Percentiles rank a stretch among this genome's conserved stretches.
Conservation (phyloP, 140 eudicot species). For the Anethum foeniculum region DNA sequence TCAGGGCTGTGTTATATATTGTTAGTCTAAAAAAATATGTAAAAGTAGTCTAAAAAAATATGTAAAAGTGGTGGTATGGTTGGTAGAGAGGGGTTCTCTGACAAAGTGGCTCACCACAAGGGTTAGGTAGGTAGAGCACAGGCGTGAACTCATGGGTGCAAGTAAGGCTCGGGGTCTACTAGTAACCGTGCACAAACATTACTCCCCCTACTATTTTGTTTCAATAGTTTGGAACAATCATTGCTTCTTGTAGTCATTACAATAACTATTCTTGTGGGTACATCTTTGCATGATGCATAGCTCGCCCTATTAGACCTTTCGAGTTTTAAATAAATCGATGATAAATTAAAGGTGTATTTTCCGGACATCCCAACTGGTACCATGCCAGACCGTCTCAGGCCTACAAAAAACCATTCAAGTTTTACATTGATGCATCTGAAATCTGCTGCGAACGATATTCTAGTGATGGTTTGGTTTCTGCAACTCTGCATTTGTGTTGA, state of each 20-base stretch:
- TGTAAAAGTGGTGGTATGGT: not conserved
- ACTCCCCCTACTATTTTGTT: not conserved
- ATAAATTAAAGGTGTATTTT: too few species aligned
- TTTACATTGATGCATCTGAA: too few species aligned
- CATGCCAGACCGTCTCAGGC: too few species aligned
- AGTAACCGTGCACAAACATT: slow-evolving; percentile 1
- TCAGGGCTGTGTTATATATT: not conserved
- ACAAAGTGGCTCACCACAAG: not conserved
- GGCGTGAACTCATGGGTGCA: slow-evolving; percentile 1
- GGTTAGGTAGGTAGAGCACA: not conserved
- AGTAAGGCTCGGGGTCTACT: not conserved
- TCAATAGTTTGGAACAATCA: not conserved
- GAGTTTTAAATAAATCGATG: too few species aligned
- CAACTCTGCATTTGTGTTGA: not conserved
- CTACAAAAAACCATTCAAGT: too few species aligned
- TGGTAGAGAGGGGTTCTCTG: not conserved
- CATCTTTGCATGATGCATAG: not conserved
- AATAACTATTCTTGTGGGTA: not conserved
- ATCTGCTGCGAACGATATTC: not conserved
- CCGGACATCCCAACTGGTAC: too few species aligned
- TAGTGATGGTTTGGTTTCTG: not conserved
- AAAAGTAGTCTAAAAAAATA: not conserved
- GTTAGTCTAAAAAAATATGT: not conserved
- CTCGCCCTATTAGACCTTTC: not conserved
- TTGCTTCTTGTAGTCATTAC: not conserved